Evolutionary conservation across 2,329 filamentous ascomycete species (phyloP), one percentile per base, ranked within the genome.

Genomic region (Fusarium succisae): DNA sequence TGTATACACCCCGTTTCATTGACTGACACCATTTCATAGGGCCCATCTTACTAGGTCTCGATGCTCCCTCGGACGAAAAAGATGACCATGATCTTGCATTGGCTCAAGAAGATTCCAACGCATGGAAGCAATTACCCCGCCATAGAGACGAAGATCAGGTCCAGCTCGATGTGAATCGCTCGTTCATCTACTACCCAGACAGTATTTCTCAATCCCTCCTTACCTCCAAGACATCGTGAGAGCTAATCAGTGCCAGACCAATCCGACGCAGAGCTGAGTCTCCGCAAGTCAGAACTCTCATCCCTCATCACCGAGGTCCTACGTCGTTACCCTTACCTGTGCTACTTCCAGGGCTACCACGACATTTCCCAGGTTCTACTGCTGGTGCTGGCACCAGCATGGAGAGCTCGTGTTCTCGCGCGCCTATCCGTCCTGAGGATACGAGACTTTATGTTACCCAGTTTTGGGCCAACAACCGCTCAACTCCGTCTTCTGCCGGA

Each of bases 331-430:
- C 94, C 95, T 22, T 91, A 92, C 81, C 90, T 99, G 41, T 94
- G 91, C 85, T 99, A 99, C 84, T 99, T 99, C 82, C 96, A 99
- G 85, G 96, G 96, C 81, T 99, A 97, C 82, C 96, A 99, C 83
- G 96, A 99, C 84, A 98, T 99, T 79, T 96, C 94, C 77, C 97
- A 99, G 84, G 96, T 99, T 30, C 88, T 99, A 68, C 89, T 98
- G 45, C 89, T 99, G 20, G 95, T 98, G 17, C 87, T 99, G 8
- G 92, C 92, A 1, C 84, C 90, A 15, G 79, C 86, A 28, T 81
- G 86, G 61, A 91, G 93, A 22, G 86, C 88, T 24, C 82, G 86
- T 12, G 90, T 92, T 22, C 90, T 97, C 38, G 88, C 93, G 39
- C 92, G 93, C n/a, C 90, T 99, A 66, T 98, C 95, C 7, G 87